Evolutionary conservation across 2,329 filamentous ascomycete genomes (phyloP).

Genomic region (Xylariaceae sp.): DNA sequence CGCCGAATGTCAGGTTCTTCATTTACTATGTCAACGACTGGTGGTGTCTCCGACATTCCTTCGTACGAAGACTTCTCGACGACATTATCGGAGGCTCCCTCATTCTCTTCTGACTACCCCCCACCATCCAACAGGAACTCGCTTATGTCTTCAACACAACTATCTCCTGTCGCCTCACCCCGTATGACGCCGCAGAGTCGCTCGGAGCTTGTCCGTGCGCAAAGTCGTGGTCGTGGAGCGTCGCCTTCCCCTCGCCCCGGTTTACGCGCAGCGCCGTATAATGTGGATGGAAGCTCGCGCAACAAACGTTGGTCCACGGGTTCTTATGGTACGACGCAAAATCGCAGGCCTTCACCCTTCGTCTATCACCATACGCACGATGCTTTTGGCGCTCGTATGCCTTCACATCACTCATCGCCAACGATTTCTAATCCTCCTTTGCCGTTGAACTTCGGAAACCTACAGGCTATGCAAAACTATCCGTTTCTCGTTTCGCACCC

Average conservation of each 20-base stretch:
- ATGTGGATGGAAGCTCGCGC: constrained; percentile 59
- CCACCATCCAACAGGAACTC: constrained; percentile 66
- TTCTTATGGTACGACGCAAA: constrained; percentile 60
- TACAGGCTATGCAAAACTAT: constrained; percentile 54
- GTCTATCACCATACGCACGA: constrained; percentile 62
- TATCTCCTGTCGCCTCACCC: constrained; percentile 72
- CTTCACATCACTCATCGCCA: constrained; percentile 51
- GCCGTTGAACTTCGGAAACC: constrained; percentile 53
- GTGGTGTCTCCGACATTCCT: constrained; percentile 61
- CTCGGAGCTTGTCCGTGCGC: constrained; percentile 59
- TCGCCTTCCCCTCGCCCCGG: constrained; percentile 69
- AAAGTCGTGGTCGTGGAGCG: constrained; percentile 63
- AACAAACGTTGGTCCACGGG: constrained; percentile 78
- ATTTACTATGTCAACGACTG: constrained; percentile 68
- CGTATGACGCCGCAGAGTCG: constrained; percentile 60
- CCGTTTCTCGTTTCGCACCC: constrained; percentile 55
- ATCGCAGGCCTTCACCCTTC: constrained; percentile 57
- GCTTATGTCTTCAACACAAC: constrained; percentile 66
- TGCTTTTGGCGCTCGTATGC: constrained; percentile 57
- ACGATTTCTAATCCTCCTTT: constrained; percentile 45
- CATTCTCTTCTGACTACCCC: constrained; percentile 66
- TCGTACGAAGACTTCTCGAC: constrained; percentile 71
- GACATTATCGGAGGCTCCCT: constrained; percentile 63
- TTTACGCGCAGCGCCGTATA: constrained; percentile 69
- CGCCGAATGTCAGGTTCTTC: constrained; percentile 71